Conservation (phyloP, 2,329 filamentous ascomycete species). For the Ophiostoma populinum region DNA sequence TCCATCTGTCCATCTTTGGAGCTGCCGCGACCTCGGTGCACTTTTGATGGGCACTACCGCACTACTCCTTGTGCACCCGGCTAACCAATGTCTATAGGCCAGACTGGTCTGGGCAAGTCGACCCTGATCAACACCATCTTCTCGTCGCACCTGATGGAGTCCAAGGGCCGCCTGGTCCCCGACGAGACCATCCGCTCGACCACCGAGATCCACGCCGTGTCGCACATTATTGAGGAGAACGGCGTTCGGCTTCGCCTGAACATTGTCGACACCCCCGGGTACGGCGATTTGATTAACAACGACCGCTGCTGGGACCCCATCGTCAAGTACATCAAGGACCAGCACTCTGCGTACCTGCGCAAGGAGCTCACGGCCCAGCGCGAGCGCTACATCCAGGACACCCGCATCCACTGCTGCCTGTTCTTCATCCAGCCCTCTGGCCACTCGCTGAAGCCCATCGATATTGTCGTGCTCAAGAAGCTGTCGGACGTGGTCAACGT, state of each 20-base stretch:
- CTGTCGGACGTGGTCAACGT: slow-evolving; percentile 98
- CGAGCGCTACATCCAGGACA: slow-evolving; percentile 98
- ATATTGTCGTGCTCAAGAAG: slow-evolving; percentile 99
- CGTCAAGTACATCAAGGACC: slow-evolving; percentile 99
- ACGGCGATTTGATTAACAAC: slow-evolving; percentile 98
- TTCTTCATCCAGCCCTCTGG: slow-evolving; percentile 99
- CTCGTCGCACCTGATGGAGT: slow-evolving; percentile 96
- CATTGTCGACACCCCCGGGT: slow-evolving; percentile 97
- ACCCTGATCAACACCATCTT: slow-evolving; percentile 99
- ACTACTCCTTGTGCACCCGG: too few species aligned
- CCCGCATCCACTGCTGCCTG: slow-evolving; percentile 95
- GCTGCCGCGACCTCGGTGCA: background rate
- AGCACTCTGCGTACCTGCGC: slow-evolving; percentile 96
- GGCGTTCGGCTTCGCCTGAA: slow-evolving; percentile 92
- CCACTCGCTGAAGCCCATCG: slow-evolving; percentile 96
- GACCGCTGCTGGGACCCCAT: slow-evolving; percentile 99
- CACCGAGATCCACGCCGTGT: slow-evolving; percentile 94
- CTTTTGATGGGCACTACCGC: slow-evolving; percentile 5
- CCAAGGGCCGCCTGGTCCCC: slow-evolving; percentile 84
- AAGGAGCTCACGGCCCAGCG: slow-evolving; percentile 99
- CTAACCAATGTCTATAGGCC: slow-evolving; percentile 38
- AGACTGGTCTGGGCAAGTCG: slow-evolving; percentile 96
- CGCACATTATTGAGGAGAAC: slow-evolving; percentile 98
- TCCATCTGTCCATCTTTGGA: too few species aligned
- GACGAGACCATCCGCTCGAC: slow-evolving; percentile 89